Percentiles rank a stretch among this genome's conserved stretches.
These are phyloP conservation scores for Lagerstroemia speciosa DNA, from an alignment of 345 rosid genomes.

Conservation along the genomic window DNA sequence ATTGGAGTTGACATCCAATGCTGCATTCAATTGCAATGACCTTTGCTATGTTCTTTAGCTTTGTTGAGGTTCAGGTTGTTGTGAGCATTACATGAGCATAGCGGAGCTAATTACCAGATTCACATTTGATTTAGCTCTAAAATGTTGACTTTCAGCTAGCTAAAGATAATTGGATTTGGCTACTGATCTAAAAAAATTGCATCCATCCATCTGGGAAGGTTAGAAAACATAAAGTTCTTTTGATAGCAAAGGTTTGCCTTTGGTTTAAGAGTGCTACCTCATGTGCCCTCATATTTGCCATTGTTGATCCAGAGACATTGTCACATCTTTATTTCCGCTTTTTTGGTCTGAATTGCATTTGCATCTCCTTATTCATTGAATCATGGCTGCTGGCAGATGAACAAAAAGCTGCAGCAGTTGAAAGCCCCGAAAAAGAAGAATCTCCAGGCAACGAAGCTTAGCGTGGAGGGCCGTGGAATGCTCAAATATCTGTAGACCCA, in stretches of 20 bases:
- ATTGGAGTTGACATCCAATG: neutral
- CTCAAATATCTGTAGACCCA: slow-evolving; percentile 52
- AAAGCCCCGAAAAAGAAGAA: slow-evolving; percentile 91
- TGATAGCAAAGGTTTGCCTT: neutral
- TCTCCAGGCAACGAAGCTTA: slow-evolving; percentile 81
- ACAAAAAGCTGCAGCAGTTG: slow-evolving; percentile 89
- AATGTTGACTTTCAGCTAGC: neutral
- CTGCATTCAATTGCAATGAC: neutral
- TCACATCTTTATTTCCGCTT: neutral
- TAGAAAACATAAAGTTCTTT: neutral
- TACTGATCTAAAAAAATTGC: neutral
- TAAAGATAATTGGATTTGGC: neutral
- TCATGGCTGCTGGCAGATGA: slow-evolving; percentile 50
- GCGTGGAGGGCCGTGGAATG: slow-evolving; percentile 99
- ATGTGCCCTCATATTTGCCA: neutral
- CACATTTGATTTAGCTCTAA: neutral
- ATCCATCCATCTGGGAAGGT: no score
- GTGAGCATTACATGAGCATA: neutral
- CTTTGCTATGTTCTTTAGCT: neutral
- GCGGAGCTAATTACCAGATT: neutral
- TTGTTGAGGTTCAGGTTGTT: neutral
- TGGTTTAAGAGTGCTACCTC: neutral
- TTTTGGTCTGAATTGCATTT: neutral
- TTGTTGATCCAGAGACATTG: neutral
- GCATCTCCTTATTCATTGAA: neutral